Percentiles rank a stretch among this genome's conserved stretches.
These are phyloP conservation scores for Fusarium proliferatum DNA, from an alignment of 2,329 filamentous ascomycete species.

Conservation along the genomic window DNA sequence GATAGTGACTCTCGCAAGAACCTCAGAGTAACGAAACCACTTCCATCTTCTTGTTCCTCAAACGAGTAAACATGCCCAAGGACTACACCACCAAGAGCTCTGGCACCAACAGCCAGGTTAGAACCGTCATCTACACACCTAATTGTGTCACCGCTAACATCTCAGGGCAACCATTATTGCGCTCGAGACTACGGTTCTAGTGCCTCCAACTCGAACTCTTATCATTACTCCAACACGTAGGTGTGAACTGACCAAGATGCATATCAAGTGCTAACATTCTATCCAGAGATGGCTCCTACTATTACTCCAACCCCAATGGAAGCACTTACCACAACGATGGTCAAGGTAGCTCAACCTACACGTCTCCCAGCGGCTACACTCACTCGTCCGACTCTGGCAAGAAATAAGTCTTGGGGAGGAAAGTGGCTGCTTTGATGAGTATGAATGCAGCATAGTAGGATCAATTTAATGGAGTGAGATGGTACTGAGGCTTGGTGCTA, in stretches of 20 bases:
- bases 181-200: slow-evolving; percentile 69
- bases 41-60: not conserved
- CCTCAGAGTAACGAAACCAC: not conserved
- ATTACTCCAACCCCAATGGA: slow-evolving; percentile 76
- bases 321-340: slow-evolving; percentile 76
- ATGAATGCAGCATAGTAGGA: not conserved
- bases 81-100: slow-evolving; percentile 58
- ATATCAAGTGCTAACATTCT: not conserved
- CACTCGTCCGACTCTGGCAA: slow-evolving; percentile 20
- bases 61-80: slow-evolving; percentile 29
- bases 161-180: slow-evolving; percentile 75
- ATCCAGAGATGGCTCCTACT: slow-evolving; percentile 72
- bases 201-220: slow-evolving; percentile 67
- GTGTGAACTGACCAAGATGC: slow-evolving; percentile 28
- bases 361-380: slow-evolving; percentile 58
- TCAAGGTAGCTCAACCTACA: slow-evolving; percentile 69
- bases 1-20: not conserved
- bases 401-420: slow-evolving; percentile 8
- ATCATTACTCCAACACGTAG: slow-evolving; percentile 75
- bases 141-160: not conserved
- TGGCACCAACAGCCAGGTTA: slow-evolving; percentile 73
- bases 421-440: not conserved
- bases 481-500: slow-evolving; percentile 8
- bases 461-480: not conserved
- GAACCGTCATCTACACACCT: not conserved